A percentile compares a stretch with the other conserved stretches of the same genome.
Evolutionary conservation across 73 alveolate genomes (phyloP).

Genomic region (Tetrahymena elliotti): DNA sequence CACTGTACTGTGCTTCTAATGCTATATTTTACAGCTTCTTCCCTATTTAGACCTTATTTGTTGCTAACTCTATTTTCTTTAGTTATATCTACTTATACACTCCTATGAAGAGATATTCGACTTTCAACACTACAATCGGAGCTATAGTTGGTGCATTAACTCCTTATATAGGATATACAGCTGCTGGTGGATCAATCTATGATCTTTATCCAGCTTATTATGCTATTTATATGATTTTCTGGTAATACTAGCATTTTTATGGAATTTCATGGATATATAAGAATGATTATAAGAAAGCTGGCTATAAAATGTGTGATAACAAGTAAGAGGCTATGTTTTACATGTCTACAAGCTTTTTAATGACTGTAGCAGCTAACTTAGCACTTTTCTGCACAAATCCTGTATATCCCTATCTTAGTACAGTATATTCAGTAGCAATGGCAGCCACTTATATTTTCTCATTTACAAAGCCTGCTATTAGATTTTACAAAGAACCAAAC

Average conservation of each 20-base stretch:
- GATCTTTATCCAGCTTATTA: conserved; percentile 38
- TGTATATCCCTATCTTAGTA: background rate
- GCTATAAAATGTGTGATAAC: conserved; percentile 61
- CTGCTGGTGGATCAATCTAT: conserved; percentile 45
- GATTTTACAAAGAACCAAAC: background rate
- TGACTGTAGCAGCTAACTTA: background rate
- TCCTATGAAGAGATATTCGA: conserved; percentile 54
- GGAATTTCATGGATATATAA: conserved; percentile 70
- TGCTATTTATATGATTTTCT: conserved; percentile 60
- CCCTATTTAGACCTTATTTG: conserved; percentile 45
- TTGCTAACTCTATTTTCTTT: conserved; percentile 56
- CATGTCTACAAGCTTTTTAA: background rate
- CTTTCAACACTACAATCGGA: conserved; percentile 64
- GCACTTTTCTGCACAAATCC: background rate
- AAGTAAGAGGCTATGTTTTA: background rate
- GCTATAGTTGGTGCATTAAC: conserved; percentile 86
- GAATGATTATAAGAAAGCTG: conserved; percentile 70
- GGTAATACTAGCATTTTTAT: conserved; percentile 82
- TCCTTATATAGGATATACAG: conserved; percentile 67
- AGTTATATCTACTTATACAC: conserved; percentile 59
- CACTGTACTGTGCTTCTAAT: background rate
- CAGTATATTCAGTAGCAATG: background rate
- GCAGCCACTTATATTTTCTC: background rate
- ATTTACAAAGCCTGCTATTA: background rate
- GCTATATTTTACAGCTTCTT: conserved; percentile 4